phyloP scores from a whole-genome alignment of 139 green algal genomes.

The Tetraselmis chui region DNA sequence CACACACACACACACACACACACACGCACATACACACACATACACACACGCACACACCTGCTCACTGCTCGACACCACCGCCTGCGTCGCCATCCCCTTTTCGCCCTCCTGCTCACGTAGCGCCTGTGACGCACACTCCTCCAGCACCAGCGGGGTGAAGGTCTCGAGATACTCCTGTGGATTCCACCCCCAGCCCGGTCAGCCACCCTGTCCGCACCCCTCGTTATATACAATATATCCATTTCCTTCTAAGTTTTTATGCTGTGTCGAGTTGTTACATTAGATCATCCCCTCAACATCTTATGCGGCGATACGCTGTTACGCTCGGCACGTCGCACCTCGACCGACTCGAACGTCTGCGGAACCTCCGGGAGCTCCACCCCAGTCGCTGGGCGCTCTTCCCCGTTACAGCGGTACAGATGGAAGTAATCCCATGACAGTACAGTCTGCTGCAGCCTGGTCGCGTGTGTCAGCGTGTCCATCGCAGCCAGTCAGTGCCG shows the following conservation, averaged over 20 bases:
- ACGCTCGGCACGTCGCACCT: constrained; percentile 17
- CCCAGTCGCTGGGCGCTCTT: constrained; percentile 15
- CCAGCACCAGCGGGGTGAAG: constrained; percentile 73
- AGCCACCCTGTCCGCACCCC: background rate
- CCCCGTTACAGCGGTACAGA: constrained; percentile 30
- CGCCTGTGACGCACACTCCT: constrained; percentile 69
- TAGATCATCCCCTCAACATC: too few relatives aligned
- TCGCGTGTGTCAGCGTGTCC: background rate
- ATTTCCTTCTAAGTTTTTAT: background rate
- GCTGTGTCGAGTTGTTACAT: background rate
- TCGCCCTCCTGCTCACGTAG: constrained; percentile 62
- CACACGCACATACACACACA: background rate
- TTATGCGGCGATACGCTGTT: background rate
- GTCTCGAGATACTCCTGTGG: constrained; percentile 50
- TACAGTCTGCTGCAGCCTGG: constrained; percentile 51
- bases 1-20: constrained; percentile 3
- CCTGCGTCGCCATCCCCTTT: constrained; percentile 27
- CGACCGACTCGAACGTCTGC: constrained; percentile 30
- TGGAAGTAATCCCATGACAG: constrained; percentile 78
- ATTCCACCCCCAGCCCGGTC: background rate
- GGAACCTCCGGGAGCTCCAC: constrained; percentile 37
- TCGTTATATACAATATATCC: background rate
- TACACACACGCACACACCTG: background rate
- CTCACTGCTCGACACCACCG: constrained; percentile 7
- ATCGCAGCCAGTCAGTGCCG: too few relatives aligned